These are phyloP conservation scores for Colletotrichum lindemuthianum DNA, from an alignment of 2,329 filamentous ascomycete genomes.

Conservation along the genomic window DNA sequence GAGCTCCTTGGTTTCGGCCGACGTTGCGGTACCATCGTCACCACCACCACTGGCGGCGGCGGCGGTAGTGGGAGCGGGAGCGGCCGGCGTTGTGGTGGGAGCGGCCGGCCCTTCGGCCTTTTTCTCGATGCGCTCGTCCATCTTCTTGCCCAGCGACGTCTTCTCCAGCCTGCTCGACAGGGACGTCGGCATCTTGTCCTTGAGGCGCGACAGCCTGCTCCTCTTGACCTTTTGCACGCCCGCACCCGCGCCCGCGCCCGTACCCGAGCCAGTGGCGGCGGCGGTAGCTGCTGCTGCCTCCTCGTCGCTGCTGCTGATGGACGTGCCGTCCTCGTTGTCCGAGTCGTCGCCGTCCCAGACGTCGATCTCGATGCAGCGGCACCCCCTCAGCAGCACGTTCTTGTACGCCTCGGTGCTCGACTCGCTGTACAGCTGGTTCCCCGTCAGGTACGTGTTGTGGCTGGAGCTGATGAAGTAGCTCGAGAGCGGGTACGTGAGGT, in stretches of 20 bases:
- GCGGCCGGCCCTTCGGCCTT: neutral
- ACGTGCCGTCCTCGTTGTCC: conserved; percentile 71
- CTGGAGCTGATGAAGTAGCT: conserved; percentile 96
- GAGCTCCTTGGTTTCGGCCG: conserved; percentile 1
- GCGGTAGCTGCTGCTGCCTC: conserved; percentile 26
- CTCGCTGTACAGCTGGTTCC: conserved; percentile 86
- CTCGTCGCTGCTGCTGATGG: conserved; percentile 61
- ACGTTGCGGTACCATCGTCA: too few species aligned
- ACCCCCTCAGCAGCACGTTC: conserved; percentile 82
- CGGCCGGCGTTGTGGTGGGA: neutral
- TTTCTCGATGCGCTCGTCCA: conserved; percentile 48
- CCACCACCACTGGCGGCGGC: too few species aligned
- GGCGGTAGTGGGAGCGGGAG: neutral
- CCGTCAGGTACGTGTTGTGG: conserved; percentile 93
- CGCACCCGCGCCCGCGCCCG: neutral
- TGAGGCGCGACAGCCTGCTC: conserved; percentile 71
- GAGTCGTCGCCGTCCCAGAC: conserved; percentile 91
- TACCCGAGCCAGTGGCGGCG: too few species aligned
- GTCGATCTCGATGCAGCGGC: conserved; percentile 92
- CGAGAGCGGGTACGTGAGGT: conserved; percentile 80
- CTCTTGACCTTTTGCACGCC: conserved; percentile 20
- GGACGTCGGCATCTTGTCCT: conserved; percentile 61
- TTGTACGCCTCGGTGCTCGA: conserved; percentile 92
- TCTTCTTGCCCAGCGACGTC: conserved; percentile 56
- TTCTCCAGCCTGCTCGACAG: conserved; percentile 58